Conservation (phyloP, 2,329 filamentous ascomycete genomes). For the Diaporthe citri region DNA sequence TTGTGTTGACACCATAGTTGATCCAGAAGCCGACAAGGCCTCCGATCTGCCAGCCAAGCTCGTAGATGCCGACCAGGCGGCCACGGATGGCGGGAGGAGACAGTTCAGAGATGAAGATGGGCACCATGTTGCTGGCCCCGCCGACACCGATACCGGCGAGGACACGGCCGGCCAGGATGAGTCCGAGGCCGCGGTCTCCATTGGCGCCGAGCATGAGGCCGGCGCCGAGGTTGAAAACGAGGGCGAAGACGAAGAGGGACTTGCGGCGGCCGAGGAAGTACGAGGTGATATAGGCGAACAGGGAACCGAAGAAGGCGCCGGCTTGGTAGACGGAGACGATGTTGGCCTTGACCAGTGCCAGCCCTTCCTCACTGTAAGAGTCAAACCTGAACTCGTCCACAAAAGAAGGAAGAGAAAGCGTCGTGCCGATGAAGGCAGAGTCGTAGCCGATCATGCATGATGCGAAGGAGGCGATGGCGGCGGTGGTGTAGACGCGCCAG, state of each 20-base stretch:
- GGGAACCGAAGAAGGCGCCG: conserved; percentile 85
- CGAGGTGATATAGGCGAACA: conserved; percentile 74
- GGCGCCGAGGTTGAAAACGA: conserved; percentile 78
- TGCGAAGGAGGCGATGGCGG: conserved; percentile 67
- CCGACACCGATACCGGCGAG: conserved; percentile 75
- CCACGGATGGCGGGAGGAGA: conserved; percentile 74
- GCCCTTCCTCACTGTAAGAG: conserved; percentile 58
- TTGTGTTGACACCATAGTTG: conserved; percentile 71
- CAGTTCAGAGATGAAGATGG: conserved; percentile 72
- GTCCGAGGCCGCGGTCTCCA: conserved; percentile 71
- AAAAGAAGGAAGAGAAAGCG: conserved; percentile 78
- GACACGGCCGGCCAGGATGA: conserved; percentile 72
- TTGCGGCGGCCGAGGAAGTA: conserved; percentile 77
- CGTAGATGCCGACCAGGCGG: conserved; percentile 75
- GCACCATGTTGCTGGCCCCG: conserved; percentile 72
- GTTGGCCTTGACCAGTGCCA: conserved; percentile 76
- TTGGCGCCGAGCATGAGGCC: conserved; percentile 79
- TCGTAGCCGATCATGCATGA: conserved; percentile 73
- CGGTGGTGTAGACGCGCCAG: conserved; percentile 69
- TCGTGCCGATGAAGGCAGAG: conserved; percentile 84
- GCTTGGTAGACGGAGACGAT: conserved; percentile 87
- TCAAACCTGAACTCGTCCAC: conserved; percentile 75
- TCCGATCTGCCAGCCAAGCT: conserved; percentile 75
- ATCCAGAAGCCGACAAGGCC: conserved; percentile 75
- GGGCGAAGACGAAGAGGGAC: conserved; percentile 71